phyloP scores from a whole-genome alignment of 2,329 filamentous ascomycete genomes.

The Penicillium aurantiogriseum region DNA sequence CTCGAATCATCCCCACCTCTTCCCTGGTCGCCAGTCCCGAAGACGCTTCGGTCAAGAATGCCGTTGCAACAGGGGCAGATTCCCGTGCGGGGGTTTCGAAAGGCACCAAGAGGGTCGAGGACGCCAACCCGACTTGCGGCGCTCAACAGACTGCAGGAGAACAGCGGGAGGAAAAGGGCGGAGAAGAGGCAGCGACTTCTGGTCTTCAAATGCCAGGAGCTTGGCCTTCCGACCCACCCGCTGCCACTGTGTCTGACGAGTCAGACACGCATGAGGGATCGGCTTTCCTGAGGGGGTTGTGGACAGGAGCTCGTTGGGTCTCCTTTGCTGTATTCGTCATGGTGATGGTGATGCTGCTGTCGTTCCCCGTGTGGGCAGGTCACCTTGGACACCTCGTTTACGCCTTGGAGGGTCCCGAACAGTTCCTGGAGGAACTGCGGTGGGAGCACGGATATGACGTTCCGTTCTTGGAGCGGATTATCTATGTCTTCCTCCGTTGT shows the following conservation, averaged over 20 bases:
- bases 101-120: background rate
- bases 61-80: slow-evolving; percentile 3
- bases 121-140: background rate
- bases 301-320: background rate
- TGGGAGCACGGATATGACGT: background rate
- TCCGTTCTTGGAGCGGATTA: background rate
- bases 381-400: background rate
- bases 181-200: background rate
- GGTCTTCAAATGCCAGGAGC: slow-evolving; percentile 2
- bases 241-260: background rate
- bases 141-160: background rate
- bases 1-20: background rate
- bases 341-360: background rate
- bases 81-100: slow-evolving; percentile 10
- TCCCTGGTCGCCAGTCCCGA: background rate
- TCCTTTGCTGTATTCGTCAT: background rate
- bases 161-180: background rate
- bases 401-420: background rate
- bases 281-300: background rate
- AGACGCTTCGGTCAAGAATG: slow-evolving; percentile 1
- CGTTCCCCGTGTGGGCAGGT: background rate
- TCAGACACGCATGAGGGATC: background rate
- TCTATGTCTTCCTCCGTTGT: slow-evolving; percentile 2
- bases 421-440: slow-evolving; percentile 4
- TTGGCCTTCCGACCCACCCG: background rate